These are phyloP conservation scores for Rhizopus delemar DNA, from an alignment of 371 early-diverging fungal genomes.

Conservation along the genomic window DNA sequence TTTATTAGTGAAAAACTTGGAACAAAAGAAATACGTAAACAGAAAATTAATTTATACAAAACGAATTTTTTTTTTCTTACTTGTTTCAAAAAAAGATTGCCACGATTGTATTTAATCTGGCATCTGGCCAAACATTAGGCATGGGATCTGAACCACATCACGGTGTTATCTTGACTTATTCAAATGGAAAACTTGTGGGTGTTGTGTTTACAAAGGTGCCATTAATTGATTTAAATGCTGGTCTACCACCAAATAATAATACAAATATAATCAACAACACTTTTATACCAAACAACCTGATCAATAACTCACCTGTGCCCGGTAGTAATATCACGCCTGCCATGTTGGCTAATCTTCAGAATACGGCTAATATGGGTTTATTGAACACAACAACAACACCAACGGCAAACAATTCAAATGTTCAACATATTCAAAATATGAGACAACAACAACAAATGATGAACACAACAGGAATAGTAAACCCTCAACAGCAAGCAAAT, in stretches of 20 bases:
- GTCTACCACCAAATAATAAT: slow-evolving; percentile 9
- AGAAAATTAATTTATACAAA: background rate
- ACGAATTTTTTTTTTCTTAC: background rate
- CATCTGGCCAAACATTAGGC: slow-evolving; percentile 25
- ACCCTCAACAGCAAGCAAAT: slow-evolving; percentile 21
- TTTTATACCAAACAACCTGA: background rate
- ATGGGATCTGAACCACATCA: slow-evolving; percentile 28
- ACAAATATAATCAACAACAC: slow-evolving; percentile 13
- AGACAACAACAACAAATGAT: slow-evolving; percentile 36
- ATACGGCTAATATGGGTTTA: slow-evolving; percentile 26
- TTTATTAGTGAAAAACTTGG: slow-evolving; percentile 48
- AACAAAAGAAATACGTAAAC: slow-evolving; percentile 56
- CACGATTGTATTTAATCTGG: slow-evolving; percentile 40
- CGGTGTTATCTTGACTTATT: slow-evolving; percentile 53
- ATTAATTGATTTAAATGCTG: slow-evolving; percentile 47
- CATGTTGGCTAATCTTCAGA: slow-evolving; percentile 23
- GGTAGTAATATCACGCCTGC: slow-evolving; percentile 25
- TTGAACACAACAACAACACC: slow-evolving; percentile 12
- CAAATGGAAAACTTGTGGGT: slow-evolving; percentile 51
- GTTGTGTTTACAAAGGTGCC: slow-evolving; percentile 53
- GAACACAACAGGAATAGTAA: slow-evolving; percentile 23
- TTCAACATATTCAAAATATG: slow-evolving; percentile 30
- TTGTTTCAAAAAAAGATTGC: slow-evolving; percentile 34
- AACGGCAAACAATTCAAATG: slow-evolving; percentile 14
- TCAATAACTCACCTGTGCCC: slow-evolving; percentile 9